Conservation (phyloP, 768 basidiomycete species). For the Multifurca ochricompacta region DNA sequence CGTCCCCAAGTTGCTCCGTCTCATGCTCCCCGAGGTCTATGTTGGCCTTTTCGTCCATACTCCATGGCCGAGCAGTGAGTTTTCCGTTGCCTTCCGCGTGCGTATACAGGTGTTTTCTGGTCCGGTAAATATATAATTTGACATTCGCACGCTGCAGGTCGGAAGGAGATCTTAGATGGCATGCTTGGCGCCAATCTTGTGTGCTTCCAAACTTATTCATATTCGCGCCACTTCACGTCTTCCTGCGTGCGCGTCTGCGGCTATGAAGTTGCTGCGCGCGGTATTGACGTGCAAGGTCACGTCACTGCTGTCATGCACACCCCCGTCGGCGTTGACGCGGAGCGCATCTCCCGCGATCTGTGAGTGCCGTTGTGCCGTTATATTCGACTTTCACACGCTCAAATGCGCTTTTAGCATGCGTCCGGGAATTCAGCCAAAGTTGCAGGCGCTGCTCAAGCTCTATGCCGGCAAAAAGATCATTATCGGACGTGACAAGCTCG, state of each 20-base stretch:
- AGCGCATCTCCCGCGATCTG: slow-evolving; percentile 69
- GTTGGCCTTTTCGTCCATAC: slow-evolving; percentile 96
- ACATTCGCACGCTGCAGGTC: slow-evolving; percentile 35
- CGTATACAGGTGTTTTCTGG: slow-evolving; percentile 28
- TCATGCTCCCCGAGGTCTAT: slow-evolving; percentile 56
- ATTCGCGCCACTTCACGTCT: slow-evolving; percentile 89
- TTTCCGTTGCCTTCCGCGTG: slow-evolving; percentile 87
- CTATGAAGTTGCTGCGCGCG: slow-evolving; percentile 63
- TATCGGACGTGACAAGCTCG: slow-evolving; percentile 93
- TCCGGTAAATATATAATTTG: background rate
- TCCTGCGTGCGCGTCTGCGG: slow-evolving; percentile 96
- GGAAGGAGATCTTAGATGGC: slow-evolving; percentile 92
- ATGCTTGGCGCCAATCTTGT: slow-evolving; percentile 97
- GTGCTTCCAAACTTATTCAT: slow-evolving; percentile 97
- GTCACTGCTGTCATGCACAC: slow-evolving; percentile 80
- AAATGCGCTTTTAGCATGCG: slow-evolving; percentile 38
- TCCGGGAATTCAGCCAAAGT: slow-evolving; percentile 83
- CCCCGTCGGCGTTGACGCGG: slow-evolving; percentile 93
- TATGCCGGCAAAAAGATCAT: slow-evolving; percentile 99
- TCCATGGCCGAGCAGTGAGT: slow-evolving; percentile 93
- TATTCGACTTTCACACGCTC: background rate
- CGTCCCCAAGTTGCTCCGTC: slow-evolving; percentile 77
- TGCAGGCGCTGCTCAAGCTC: slow-evolving; percentile 70
- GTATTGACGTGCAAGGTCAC: slow-evolving; percentile 85
- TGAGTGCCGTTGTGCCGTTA: slow-evolving; percentile 36